Evolutionary conservation across 345 rosid genomes (phyloP).

Genomic region (Linum lewisii): DNA sequence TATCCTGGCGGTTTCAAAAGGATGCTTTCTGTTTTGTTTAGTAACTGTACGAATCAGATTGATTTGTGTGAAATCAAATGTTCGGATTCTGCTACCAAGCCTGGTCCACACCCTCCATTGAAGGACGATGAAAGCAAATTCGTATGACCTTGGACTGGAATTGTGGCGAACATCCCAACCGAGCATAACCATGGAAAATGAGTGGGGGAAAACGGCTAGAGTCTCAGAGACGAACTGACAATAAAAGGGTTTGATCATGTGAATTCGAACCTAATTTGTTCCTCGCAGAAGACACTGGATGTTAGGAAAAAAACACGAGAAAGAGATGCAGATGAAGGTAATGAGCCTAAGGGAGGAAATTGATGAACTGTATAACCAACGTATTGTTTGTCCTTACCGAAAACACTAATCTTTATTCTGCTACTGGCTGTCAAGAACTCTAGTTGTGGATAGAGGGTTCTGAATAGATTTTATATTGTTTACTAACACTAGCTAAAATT

Average conservation of each 20-base stretch:
- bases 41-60: too few relatives aligned
- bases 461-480: too few relatives aligned
- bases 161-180: conserved; percentile 52
- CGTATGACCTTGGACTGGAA: conserved; percentile 65
- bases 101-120: too few relatives aligned
- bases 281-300: conserved; percentile 33
- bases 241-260: conserved; percentile 52
- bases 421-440: too few relatives aligned
- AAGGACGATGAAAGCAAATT: conserved; percentile 19
- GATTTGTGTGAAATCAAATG: too few relatives aligned
- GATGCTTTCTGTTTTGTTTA: too few relatives aligned
- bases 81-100: too few relatives aligned
- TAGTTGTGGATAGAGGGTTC: too few relatives aligned
- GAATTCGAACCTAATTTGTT: conserved; percentile 25
- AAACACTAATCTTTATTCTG: too few relatives aligned
- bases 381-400: conserved; percentile 24
- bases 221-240: conserved; percentile 36
- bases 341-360: conserved; percentile 27
- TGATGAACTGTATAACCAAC: conserved; percentile 40
- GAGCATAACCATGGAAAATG: conserved; percentile 22
- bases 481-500: too few relatives aligned
- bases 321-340: conserved; percentile 32
- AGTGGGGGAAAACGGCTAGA: conserved; percentile 51
- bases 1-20: too few relatives aligned
- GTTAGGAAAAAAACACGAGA: conserved; percentile 21